Evolutionary conservation across 148 eudicot species (phyloP), one percentile per base, ranked within the genome.

Genomic region (Fagopyrum esculentum): DNA sequence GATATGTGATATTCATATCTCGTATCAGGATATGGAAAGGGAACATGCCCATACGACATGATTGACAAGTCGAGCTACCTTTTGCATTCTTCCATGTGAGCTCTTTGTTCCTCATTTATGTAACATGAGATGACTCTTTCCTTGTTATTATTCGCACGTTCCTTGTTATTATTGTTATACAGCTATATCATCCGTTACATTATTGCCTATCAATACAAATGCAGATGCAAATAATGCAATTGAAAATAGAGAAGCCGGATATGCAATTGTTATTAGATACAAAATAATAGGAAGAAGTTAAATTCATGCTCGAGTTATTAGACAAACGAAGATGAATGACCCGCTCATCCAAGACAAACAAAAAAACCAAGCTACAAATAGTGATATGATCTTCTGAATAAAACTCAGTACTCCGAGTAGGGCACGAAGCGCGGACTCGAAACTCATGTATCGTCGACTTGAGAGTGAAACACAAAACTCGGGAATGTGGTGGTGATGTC

Each of bases 401-500:
- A 57, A 57, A n/a, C 22, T 57, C 66, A 57, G 63, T 19, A 6
- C 63, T 57, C 63, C 13, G 70, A 64, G 70, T 64, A 35, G 70
- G 9, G 30, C 30, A 6, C 4, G 10, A 57, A 60, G 6, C 8
- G n/a, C 46, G 40, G 47, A 46, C 17, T 46, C 40, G 9, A 66
- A 17, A 40, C 52, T 84, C 79, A 90, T 22, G 89, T 87, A 78
- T 90, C 94, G 45, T 87, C 91, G 72, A 90, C 94, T 78, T 85
- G 84, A 0, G 94, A 90, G 81, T 90, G 91, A 77, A 90, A 90
- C 48, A 90, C 91, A 75, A 90, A 90, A 83, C 93, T 89, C 2
- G 93, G 93, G 77, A 89, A 89, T 63, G 91, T 86, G 49, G 93
- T 87, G 30, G 93, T 90, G 63, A 90, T 90, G 80, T 90, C 94